Conservation (phyloP, 768 basidiomycete genomes). For the Hypsizygus marmoreus region DNA sequence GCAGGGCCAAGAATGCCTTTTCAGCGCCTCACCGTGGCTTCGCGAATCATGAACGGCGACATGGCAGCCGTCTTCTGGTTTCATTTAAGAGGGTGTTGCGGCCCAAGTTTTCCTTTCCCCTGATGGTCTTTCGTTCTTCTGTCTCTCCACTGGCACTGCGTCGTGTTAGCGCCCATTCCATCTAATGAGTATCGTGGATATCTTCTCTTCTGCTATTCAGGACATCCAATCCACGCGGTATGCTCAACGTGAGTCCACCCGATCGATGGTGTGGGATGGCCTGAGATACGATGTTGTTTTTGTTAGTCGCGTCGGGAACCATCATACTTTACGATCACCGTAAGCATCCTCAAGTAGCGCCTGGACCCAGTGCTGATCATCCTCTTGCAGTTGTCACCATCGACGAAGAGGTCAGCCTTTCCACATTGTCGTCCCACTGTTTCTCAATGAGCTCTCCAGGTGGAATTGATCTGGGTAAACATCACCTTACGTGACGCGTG, state of each 20-base stretch:
- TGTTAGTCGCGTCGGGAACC: conserved; percentile 49
- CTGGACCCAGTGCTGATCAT: background rate
- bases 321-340: conserved; percentile 59
- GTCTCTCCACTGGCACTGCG: background rate
- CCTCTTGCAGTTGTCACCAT: background rate
- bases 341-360: conserved; percentile 24
- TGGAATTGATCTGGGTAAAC: conserved; percentile 57
- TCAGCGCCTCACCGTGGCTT: background rate
- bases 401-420: conserved; percentile 49
- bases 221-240: conserved; percentile 45
- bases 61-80: background rate
- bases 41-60: too few relatives aligned
- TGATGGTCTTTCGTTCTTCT: conserved; percentile 8
- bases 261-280: background rate
- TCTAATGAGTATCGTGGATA: conserved; percentile 8
- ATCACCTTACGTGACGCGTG: background rate
- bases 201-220: conserved; percentile 26
- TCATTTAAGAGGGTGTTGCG: conserved; percentile 1
- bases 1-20: conserved; percentile 4
- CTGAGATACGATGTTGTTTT: background rate
- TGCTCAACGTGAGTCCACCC: conserved; percentile 38
- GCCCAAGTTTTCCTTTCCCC: background rate
- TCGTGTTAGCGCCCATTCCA: background rate
- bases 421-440: conserved; percentile 10
- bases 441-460: conserved; percentile 28